A percentile compares a stretch with the other conserved stretches of the same genome.
Evolutionary conservation across 2,329 filamentous ascomycete species (phyloP).

Genomic region (Rasamsonia emersonii): DNA sequence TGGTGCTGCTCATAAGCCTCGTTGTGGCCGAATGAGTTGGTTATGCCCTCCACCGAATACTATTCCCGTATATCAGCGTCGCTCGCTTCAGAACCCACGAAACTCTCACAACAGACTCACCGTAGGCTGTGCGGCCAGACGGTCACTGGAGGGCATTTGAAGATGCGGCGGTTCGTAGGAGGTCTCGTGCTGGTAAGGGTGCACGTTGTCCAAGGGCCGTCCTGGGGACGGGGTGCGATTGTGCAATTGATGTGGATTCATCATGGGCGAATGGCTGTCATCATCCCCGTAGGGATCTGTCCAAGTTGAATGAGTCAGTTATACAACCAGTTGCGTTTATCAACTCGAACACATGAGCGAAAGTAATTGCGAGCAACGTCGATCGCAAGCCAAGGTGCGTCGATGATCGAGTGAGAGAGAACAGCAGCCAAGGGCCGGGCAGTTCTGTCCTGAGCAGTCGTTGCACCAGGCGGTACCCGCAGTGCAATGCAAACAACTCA

Average conservation of each 20-base stretch:
- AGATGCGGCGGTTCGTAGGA: slow-evolving; percentile 57
- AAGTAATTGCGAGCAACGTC: no score
- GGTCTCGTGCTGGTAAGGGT: slow-evolving; percentile 72
- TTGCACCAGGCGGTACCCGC: no score
- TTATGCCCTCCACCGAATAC: slow-evolving; percentile 64
- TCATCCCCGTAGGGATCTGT: slow-evolving; percentile 37
- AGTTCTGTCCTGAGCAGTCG: no score
- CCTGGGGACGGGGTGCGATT: slow-evolving; percentile 66
- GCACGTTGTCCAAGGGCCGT: slow-evolving; percentile 61
- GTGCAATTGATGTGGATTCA: slow-evolving; percentile 47
- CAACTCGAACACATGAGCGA: no score
- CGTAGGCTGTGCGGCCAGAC: slow-evolving; percentile 74
- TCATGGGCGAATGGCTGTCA: slow-evolving; percentile 30
- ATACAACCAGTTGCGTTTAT: no score
- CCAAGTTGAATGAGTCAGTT: no score
- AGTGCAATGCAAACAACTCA: no score
- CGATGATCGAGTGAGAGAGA: no score
- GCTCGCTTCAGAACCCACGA: not conserved
- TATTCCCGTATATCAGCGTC: slow-evolving; percentile 18
- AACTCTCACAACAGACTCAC: no score
- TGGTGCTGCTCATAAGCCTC: slow-evolving; percentile 50
- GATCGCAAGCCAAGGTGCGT: no score
- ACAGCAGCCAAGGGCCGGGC: no score
- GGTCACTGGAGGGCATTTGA: slow-evolving; percentile 65
- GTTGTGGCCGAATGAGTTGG: slow-evolving; percentile 54